Evolutionary conservation across 495 filamentous ascomycete genomes (phyloP), one percentile per base, ranked within the genome.

Genomic region (Penicillium ucsense): DNA sequence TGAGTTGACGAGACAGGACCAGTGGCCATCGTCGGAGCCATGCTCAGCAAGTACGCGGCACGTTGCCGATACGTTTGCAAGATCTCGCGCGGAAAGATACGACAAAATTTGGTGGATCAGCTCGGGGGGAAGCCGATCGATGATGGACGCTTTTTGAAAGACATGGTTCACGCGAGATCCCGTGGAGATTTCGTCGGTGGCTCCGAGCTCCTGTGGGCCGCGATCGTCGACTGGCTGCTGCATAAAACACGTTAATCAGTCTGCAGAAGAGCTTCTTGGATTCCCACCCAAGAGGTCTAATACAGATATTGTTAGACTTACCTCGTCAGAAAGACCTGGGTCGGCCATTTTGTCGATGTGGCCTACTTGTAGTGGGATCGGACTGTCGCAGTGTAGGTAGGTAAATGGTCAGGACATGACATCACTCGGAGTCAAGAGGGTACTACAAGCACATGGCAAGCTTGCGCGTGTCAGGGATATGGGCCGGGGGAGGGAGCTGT

Each of bases 1-100:
- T 5, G 74, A 66, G 47, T 85, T 77, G 9, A 90, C 72, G 5
- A 81, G 67, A 6, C 60, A 59, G 37, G 75, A 75, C 86, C 85
- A 90, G 38, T 81, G 64, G 3, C 74, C 58, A 35, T 88, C 85
- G 45, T 72, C 68, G 6, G 57, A 61, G 41, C 73, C 71, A 47
- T 78, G 73, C 10, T 57, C 57, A 46, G 70, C 70, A 10, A 90
- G 60, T 8, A 53, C 47, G 31, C 67, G 75, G 52, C 80, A 87
- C 5, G 80, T 80, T 8, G 48, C 56, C 1, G 80, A 78, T 27
- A 83, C 53, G 7, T 61, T 54, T 31, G 61, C 67, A 4, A 90
- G 73, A 43, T 84, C 81, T 34, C 61, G 36, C 0, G 83, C 75
- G 6, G 71, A 62, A 8, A 89, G 72, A 52, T 78, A 79, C 20